phyloP scores from a whole-genome alignment of 768 basidiomycete species.

The Mycena amicta region DNA sequence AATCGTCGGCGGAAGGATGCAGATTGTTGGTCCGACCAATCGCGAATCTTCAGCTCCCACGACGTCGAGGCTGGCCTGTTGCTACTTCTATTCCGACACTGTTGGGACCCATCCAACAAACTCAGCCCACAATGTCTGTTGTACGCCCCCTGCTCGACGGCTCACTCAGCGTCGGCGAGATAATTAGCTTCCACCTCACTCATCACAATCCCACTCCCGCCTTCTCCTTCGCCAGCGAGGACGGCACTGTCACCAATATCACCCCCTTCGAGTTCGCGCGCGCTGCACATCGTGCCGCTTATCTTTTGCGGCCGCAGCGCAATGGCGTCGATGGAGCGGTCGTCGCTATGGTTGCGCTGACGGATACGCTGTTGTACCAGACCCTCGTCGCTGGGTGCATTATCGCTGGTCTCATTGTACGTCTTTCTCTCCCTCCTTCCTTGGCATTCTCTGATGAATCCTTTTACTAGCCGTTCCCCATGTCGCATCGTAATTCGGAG shows the following conservation, averaged over 20 bases:
- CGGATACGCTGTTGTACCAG: conserved; percentile 41
- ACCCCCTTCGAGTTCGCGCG: conserved; percentile 46
- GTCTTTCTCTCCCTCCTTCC: conserved; percentile 7
- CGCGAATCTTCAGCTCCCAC: too few relatives aligned
- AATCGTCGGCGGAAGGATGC: too few relatives aligned
- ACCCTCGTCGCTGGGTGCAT: conserved; percentile 41
- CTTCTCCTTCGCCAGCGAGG: conserved; percentile 26
- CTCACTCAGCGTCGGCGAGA: conserved; percentile 1
- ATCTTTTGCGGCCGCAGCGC: conserved; percentile 36
- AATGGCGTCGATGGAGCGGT: conserved; percentile 32
- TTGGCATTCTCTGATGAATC: neutral
- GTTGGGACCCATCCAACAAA: too few relatives aligned
- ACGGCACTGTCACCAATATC: conserved; percentile 27
- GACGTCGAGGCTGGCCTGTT: too few relatives aligned
- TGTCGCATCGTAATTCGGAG: conserved; percentile 41
- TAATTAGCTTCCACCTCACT: conserved; percentile 5
- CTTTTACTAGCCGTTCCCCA: conserved; percentile 38
- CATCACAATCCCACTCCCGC: neutral
- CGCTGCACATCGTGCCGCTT: conserved; percentile 46
- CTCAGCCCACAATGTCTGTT: neutral
- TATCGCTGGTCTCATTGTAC: conserved; percentile 37
- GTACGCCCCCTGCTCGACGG: conserved; percentile 2
- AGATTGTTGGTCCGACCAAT: too few relatives aligned
- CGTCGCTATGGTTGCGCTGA: conserved; percentile 39
- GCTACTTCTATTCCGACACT: too few relatives aligned